A percentile compares a stretch with the other conserved stretches of the same genome.
These are phyloP conservation scores for Apiospora saccharicola DNA, from an alignment of 2,329 filamentous ascomycete species.

Conservation along the genomic window DNA sequence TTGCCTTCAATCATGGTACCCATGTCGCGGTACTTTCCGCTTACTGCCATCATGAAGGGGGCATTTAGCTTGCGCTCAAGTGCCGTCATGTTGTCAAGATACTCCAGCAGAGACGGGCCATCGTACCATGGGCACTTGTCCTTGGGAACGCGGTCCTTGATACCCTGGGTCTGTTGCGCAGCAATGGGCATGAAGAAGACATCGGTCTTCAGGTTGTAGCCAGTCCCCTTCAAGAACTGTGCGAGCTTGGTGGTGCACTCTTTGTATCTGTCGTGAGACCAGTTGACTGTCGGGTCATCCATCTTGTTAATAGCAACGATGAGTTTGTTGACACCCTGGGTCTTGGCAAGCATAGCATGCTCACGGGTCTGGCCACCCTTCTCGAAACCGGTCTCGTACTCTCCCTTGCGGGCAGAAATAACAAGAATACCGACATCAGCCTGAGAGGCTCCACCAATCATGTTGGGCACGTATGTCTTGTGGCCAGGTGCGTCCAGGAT, in stretches of 20 bases:
- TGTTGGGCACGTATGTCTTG: slow-evolving; percentile 97
- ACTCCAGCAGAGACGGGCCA: slow-evolving; percentile 91
- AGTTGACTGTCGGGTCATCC: slow-evolving; percentile 96
- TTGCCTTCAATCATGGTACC: slow-evolving; percentile 98
- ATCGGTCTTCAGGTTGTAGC: slow-evolving; percentile 94
- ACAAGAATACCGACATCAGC: slow-evolving; percentile 95
- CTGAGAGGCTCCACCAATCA: slow-evolving; percentile 95
- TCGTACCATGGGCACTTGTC: slow-evolving; percentile 83
- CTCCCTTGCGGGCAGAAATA: slow-evolving; percentile 95
- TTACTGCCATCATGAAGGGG: slow-evolving; percentile 99
- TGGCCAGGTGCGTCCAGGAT: slow-evolving; percentile 97
- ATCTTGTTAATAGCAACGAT: slow-evolving; percentile 98
- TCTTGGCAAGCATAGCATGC: slow-evolving; percentile 97
- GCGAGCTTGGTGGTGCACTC: slow-evolving; percentile 91
- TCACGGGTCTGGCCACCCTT: slow-evolving; percentile 94
- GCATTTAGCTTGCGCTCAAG: slow-evolving; percentile 96
- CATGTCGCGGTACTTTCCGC: slow-evolving; percentile 96
- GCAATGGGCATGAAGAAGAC: slow-evolving; percentile 96
- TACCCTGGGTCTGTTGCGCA: slow-evolving; percentile 83
- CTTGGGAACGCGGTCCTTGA: slow-evolving; percentile 86
- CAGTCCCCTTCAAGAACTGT: slow-evolving; percentile 88
- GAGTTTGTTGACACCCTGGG: slow-evolving; percentile 96
- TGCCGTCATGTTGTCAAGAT: slow-evolving; percentile 91
- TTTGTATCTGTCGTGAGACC: slow-evolving; percentile 91
- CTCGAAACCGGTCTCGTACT: slow-evolving; percentile 99